phyloP scores from a whole-genome alignment of 495 filamentous ascomycete genomes.

The Lophiostoma macrostomum region DNA sequence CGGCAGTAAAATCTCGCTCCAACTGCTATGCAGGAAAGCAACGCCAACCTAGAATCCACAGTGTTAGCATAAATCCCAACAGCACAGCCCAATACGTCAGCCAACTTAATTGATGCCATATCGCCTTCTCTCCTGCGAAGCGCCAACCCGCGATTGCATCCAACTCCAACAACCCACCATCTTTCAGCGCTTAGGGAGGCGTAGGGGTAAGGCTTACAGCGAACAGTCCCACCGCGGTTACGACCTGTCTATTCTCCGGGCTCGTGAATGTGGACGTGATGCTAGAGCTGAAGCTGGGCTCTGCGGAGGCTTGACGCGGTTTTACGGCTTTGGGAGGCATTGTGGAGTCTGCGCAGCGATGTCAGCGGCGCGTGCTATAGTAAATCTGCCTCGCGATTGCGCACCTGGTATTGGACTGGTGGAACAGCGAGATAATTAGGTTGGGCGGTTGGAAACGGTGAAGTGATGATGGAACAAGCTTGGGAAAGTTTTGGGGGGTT shows the following conservation, averaged over 20 bases:
- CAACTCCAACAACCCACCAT: background rate
- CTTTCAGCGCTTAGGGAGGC: background rate
- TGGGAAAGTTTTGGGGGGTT: too few species aligned
- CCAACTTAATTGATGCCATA: too few species aligned
- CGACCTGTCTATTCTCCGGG: constrained; percentile 38
- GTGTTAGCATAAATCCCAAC: constrained; percentile 2
- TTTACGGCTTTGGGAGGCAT: constrained; percentile 28
- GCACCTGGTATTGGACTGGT: background rate
- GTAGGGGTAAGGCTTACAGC: constrained; percentile 33
- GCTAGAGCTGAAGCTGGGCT: constrained; percentile 33
- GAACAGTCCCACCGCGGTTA: constrained; percentile 42
- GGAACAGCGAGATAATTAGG: too few species aligned
- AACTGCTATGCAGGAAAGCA: constrained; percentile 70
- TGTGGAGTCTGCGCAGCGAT: background rate
- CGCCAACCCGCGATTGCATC: background rate
- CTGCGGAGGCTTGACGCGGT: background rate
- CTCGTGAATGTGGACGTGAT: constrained; percentile 29
- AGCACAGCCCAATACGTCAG: too few species aligned
- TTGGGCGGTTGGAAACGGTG: too few species aligned
- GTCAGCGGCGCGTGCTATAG: background rate
- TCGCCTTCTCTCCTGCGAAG: background rate
- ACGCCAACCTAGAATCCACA: constrained; percentile 57
- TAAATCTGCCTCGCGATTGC: background rate
- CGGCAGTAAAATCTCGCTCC: constrained; percentile 70
- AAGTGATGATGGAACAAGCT: too few species aligned